Percentiles rank a stretch among this genome's conserved stretches.
phyloP scores from a whole-genome alignment of 2,329 filamentous ascomycete species.

The Tolypocladium pustulatum region DNA sequence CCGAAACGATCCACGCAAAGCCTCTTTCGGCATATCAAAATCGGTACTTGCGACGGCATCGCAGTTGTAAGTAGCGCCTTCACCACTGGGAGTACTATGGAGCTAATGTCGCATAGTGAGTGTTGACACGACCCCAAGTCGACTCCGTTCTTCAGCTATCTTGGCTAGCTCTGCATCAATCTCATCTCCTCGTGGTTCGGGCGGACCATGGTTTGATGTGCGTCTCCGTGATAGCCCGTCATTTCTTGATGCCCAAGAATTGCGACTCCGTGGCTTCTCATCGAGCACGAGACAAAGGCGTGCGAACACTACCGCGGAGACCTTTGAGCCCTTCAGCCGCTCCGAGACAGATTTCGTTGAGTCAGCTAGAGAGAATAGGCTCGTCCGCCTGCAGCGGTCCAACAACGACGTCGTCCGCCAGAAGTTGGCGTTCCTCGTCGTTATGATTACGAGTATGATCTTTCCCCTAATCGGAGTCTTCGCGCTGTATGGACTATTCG shows the following conservation, averaged over 20 bases:
- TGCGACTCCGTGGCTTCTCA: slow-evolving; percentile 13
- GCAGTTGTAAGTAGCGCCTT: background rate
- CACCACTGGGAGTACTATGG: background rate
- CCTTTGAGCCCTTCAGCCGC: slow-evolving; percentile 13
- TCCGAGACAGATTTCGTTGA: slow-evolving; percentile 20
- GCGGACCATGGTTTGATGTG: background rate
- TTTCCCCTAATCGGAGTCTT: slow-evolving; percentile 38
- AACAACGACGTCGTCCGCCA: slow-evolving; percentile 19
- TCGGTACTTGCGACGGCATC: background rate
- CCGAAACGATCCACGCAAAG: background rate
- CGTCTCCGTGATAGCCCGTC: slow-evolving; percentile 5
- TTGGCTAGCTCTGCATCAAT: background rate
- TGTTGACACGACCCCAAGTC: background rate
- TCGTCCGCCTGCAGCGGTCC: slow-evolving; percentile 16
- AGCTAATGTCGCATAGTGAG: background rate
- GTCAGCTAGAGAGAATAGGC: slow-evolving; percentile 17
- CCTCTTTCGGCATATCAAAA: slow-evolving; percentile 9
- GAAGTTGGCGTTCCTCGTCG: slow-evolving; percentile 24
- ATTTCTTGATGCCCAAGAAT: slow-evolving; percentile 6
- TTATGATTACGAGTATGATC: slow-evolving; percentile 25
- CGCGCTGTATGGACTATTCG: slow-evolving; percentile 32
- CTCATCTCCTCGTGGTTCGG: background rate
- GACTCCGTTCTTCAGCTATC: slow-evolving; percentile 2
- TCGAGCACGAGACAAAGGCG: slow-evolving; percentile 9
- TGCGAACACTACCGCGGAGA: slow-evolving; percentile 6